Evolutionary conservation across 352 stramenopile species (phyloP).

Genomic region (Chrysophaeum taylorii): DNA sequence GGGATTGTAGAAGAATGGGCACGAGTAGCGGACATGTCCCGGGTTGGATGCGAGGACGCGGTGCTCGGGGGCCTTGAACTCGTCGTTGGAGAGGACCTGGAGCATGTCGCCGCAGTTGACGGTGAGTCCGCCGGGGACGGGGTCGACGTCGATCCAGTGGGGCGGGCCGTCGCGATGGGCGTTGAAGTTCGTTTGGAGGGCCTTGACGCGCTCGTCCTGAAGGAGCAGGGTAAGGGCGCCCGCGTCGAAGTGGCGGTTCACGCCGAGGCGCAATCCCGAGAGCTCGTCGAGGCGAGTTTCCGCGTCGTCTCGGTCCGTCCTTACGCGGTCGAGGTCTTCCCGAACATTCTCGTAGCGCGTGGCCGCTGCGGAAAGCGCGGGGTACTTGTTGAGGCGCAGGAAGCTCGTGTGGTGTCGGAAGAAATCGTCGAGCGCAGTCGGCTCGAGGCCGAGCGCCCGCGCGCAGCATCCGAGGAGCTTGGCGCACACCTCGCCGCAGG

Average conservation of each 20-base stretch:
- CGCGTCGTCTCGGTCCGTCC: constrained; percentile 12
- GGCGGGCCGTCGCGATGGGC: constrained; percentile 25
- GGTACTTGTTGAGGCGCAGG: constrained; percentile 80
- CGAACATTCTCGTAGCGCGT: background rate
- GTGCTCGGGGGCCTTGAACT: constrained; percentile 54
- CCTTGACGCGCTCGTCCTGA: constrained; percentile 52
- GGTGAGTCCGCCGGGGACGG: constrained; percentile 46
- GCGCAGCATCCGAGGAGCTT: constrained; percentile 40
- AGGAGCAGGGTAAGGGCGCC: constrained; percentile 60
- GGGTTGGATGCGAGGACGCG: constrained; percentile 46
- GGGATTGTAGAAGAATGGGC: constrained; percentile 70
- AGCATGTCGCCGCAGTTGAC: constrained; percentile 68
- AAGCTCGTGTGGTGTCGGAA: constrained; percentile 68
- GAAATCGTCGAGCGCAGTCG: constrained; percentile 52
- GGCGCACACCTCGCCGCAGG: constrained; percentile 39
- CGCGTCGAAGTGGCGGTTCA: constrained; percentile 54
- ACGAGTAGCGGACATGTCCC: constrained; percentile 44
- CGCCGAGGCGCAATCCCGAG: constrained; percentile 22
- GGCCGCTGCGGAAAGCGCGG: constrained; percentile 18
- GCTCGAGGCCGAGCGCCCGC: constrained; percentile 30
- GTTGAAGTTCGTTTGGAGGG: constrained; percentile 45
- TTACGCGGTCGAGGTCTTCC: constrained; percentile 5
- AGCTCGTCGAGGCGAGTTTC: background rate
- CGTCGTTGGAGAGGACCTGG: constrained; percentile 55
- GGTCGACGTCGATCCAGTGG: constrained; percentile 47